Evolutionary conservation across 768 basidiomycete species (phyloP).

Genomic region (Holtermanniella nyarrowii): DNA sequence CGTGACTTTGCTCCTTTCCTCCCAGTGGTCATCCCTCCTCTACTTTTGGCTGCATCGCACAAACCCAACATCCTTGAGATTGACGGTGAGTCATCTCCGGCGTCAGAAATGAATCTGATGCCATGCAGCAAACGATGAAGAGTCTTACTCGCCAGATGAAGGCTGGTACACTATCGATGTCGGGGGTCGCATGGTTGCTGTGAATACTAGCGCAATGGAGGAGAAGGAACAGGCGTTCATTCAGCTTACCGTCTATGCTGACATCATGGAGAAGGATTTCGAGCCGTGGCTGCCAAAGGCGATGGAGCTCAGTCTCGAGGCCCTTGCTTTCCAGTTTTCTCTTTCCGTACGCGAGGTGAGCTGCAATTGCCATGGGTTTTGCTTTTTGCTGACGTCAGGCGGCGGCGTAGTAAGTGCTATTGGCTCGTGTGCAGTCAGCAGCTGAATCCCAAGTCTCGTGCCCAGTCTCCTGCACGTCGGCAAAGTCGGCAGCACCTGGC

Average conservation of each 20-base stretch:
- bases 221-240: constrained; percentile 25
- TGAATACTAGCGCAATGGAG: constrained; percentile 17
- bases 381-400: too few species aligned
- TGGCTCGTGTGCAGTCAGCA: background rate
- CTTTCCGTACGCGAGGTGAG: constrained; percentile 22
- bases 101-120: constrained; percentile 60
- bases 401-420: constrained; percentile 9
- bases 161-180: background rate
- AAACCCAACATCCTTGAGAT: constrained; percentile 56
- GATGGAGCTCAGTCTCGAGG: constrained; percentile 19
- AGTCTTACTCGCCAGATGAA: background rate
- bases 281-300: constrained; percentile 11
- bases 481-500: constrained; percentile 12
- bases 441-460: constrained; percentile 10
- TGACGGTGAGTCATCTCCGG: constrained; percentile 66
- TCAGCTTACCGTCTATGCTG: constrained; percentile 20
- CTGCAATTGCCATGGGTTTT: background rate
- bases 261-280: constrained; percentile 11
- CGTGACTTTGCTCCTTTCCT: constrained; percentile 79
- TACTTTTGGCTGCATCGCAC: constrained; percentile 64
- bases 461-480: constrained; percentile 23
- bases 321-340: constrained; percentile 7
- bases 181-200: background rate
- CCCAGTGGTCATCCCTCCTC: constrained; percentile 68
- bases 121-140: background rate